Percentiles rank a stretch among this genome's conserved stretches.
Evolutionary conservation across 2,329 filamentous ascomycete species (phyloP).

Genomic region (Rutstroemia sp.): DNA sequence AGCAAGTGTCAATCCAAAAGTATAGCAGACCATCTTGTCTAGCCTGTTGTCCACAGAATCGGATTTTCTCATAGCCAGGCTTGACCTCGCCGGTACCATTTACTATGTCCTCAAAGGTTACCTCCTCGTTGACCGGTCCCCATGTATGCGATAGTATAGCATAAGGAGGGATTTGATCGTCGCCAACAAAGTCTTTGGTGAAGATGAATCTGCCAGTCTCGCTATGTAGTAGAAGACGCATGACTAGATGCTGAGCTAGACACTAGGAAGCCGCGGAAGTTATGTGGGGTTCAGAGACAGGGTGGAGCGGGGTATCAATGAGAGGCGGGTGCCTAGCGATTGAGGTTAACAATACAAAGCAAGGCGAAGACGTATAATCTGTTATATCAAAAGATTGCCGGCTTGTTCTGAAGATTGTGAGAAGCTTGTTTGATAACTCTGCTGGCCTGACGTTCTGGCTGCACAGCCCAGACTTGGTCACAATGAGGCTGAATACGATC

Average conservation of each 20-base stretch:
- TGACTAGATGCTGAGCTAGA: background rate
- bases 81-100: constrained; percentile 6
- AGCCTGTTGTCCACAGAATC: constrained; percentile 14
- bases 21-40: constrained; percentile 7
- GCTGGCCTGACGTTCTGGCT: background rate
- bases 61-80: constrained; percentile 12
- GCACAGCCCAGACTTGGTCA: background rate
- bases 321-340: background rate
- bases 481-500: background rate
- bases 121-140: constrained; percentile 15
- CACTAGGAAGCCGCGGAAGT: background rate
- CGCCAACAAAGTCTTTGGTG: constrained; percentile 2
- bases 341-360: background rate
- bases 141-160: constrained; percentile 25
- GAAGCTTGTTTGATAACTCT: background rate
- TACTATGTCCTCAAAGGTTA: constrained; percentile 14
- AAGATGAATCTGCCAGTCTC: constrained; percentile 10
- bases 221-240: constrained; percentile 10
- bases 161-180: constrained; percentile 16
- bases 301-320: background rate
- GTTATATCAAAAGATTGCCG: background rate
- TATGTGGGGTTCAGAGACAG: background rate
- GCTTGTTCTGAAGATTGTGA: background rate
- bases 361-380: background rate
- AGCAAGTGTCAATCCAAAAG: no score